Evolutionary conservation across 345 rosid genomes (phyloP).

Genomic region (Aurinia saxatilis): DNA sequence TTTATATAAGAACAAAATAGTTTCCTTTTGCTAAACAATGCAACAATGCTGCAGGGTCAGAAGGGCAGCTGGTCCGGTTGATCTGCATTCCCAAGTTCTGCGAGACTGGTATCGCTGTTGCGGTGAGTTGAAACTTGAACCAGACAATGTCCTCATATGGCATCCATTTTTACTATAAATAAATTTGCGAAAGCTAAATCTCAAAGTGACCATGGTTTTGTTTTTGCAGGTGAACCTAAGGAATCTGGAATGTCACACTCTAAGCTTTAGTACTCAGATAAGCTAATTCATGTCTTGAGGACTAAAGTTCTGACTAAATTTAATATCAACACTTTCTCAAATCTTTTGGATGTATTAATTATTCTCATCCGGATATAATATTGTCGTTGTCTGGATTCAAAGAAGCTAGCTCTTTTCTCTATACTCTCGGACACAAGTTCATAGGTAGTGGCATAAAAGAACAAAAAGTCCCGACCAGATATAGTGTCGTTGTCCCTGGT

Average conservation of each 20-base stretch:
- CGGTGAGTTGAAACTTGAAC: slow-evolving; percentile 43
- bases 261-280: slow-evolving; percentile 55
- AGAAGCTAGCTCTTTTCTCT: too few relatives aligned
- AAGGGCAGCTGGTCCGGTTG: slow-evolving; percentile 69
- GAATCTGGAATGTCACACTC: slow-evolving; percentile 75
- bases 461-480: slow-evolving; percentile 24
- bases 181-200: not conserved
- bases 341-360: not conserved
- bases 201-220: not conserved
- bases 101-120: slow-evolving; percentile 69
- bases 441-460: slow-evolving; percentile 1
- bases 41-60: slow-evolving; percentile 48
- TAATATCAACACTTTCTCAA: not conserved
- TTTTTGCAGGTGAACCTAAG: slow-evolving; percentile 61
- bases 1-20: not conserved
- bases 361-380: not conserved
- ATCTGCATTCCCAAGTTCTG: slow-evolving; percentile 73
- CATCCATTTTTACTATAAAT: too few relatives aligned
- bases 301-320: not conserved
- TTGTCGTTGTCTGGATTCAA: not conserved
- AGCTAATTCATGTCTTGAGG: slow-evolving; percentile 9
- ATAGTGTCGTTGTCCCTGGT: slow-evolving; percentile 1
- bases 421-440: not conserved
- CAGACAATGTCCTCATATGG: not conserved
- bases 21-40: not conserved